phyloP scores from a whole-genome alignment of 495 filamentous ascomycete species.

The Baudoinia panamericana region DNA sequence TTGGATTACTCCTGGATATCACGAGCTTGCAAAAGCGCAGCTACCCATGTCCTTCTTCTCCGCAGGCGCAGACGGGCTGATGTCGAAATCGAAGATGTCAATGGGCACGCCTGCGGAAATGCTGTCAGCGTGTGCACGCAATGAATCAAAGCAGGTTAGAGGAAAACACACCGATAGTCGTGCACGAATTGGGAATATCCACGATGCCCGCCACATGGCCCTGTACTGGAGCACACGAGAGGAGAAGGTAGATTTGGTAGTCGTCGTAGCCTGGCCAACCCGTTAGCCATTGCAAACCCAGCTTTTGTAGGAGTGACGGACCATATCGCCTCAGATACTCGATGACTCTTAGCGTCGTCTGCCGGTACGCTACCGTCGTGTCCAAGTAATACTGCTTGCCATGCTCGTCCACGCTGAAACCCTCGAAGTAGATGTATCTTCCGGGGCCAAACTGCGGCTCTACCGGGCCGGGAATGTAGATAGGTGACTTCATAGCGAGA shows the following conservation, averaged over 20 bases:
- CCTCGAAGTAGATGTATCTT: conserved; percentile 82
- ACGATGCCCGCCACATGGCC: conserved; percentile 91
- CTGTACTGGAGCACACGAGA: conserved; percentile 82
- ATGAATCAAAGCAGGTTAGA: no score
- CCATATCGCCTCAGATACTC: conserved; percentile 82
- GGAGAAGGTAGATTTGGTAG: conserved; percentile 82
- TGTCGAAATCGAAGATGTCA: conserved; percentile 95
- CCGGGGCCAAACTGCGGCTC: conserved; percentile 80
- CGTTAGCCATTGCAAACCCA: background rate
- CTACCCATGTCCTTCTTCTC: conserved; percentile 59
- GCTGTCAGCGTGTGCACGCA: conserved; percentile 76
- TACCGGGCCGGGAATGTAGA: conserved; percentile 82
- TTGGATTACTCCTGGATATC: background rate
- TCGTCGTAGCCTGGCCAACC: conserved; percentile 38
- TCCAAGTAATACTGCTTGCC: conserved; percentile 93
- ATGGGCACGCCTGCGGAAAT: conserved; percentile 75
- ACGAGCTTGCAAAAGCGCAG: conserved; percentile 55
- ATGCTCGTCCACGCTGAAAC: conserved; percentile 81
- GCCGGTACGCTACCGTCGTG: conserved; percentile 81
- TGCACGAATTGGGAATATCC: conserved; percentile 75
- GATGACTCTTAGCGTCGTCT: conserved; percentile 69
- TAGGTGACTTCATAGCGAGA: conserved; percentile 70
- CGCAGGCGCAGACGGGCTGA: conserved; percentile 52
- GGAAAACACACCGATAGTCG: conserved; percentile 72
- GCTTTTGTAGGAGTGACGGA: no score